Base-by-base conservation (phyloP, 208 protist genomes). In the Acanthamoeba polyphaga region DNA sequence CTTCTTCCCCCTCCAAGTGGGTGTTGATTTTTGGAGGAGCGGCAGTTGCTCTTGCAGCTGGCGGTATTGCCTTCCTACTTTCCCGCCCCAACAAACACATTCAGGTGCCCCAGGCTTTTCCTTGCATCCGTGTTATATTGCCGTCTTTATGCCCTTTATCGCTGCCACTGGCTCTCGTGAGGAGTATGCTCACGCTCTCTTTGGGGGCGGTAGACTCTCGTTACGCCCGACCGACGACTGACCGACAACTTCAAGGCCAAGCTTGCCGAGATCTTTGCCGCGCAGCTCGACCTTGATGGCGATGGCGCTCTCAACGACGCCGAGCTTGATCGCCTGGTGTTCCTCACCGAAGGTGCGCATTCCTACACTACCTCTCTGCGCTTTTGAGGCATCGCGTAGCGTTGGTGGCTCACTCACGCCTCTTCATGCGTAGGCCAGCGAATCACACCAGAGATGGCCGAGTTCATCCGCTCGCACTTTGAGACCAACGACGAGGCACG, bases 291-390 rank as follows among this genome's bases (percentile, higher is more conserved):
- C n/a, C 43, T 64, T 8, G 80, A 88, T 27, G 80, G 80, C 49
- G 80, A 88, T 88, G 80, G 80, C 22, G 80, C 80, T 17, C 80
- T 88, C 29, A 88, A 88, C 19, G 80, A 88, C 24, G 80, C 80
- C 58, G 80, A 88, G 80, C 43, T 88, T 15, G 80, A 88, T 34
- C 43, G n/a, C 49, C 80, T 88, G 8, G 80, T 88, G 22, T 88
- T 88, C 46, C 43, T 88, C n/a, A 88, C 80, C 49, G 80, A 88
- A 7, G 80, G 80, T 29, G 43, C 43, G 43, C 43, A 49, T 49
- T 49, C 43, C 43, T 49, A 49, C 2, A 13, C 15, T 24, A 13
- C 15, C 2, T 60, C 15, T 60, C 55, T 13, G 10, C 2, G 10
- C 5, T 13, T 24, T 60, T 60, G 19, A 1, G 3, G 53, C 53